These are phyloP conservation scores for Paxillus rubicundulus DNA, from an alignment of 768 basidiomycete species.

Conservation along the genomic window DNA sequence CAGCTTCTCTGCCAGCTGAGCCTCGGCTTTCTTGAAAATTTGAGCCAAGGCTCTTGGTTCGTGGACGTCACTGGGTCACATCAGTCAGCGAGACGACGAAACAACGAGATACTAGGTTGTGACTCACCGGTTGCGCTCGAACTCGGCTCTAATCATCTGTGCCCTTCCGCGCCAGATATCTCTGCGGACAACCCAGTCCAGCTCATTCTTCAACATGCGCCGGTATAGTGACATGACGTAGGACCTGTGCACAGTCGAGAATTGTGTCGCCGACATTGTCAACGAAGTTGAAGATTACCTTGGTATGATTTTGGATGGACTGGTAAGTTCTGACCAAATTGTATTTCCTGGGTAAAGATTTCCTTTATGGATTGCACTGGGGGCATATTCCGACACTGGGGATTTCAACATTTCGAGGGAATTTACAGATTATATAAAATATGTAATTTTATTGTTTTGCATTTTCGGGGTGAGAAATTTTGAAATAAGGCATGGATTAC, in stretches of 20 bases:
- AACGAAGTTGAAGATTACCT: neutral
- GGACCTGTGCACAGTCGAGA: conserved; percentile 71
- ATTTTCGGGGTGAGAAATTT: no score
- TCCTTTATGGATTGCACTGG: conserved; percentile 15
- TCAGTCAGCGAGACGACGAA: neutral
- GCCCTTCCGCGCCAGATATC: conserved; percentile 87
- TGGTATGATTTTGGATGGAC: neutral
- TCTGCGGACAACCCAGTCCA: conserved; percentile 87
- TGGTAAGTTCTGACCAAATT: neutral
- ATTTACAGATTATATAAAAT: no score
- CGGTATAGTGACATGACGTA: conserved; percentile 93
- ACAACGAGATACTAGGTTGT: conserved; percentile 18
- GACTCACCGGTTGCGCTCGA: conserved; percentile 83
- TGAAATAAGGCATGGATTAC: no score
- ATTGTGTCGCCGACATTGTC: conserved; percentile 56
- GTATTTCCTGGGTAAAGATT: conserved; percentile 11
- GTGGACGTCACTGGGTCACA: conserved; percentile 60
- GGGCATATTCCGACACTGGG: no score
- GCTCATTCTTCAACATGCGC: conserved; percentile 78
- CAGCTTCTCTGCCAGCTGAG: conserved; percentile 54
- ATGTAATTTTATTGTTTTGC: no score
- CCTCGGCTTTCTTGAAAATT: conserved; percentile 82
- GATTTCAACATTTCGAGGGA: no score
- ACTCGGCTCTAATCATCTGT: conserved; percentile 84
- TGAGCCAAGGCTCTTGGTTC: conserved; percentile 79